These are phyloP conservation scores for Colletotrichum melonis DNA, from an alignment of 2,329 filamentous ascomycete genomes.

Conservation along the genomic window DNA sequence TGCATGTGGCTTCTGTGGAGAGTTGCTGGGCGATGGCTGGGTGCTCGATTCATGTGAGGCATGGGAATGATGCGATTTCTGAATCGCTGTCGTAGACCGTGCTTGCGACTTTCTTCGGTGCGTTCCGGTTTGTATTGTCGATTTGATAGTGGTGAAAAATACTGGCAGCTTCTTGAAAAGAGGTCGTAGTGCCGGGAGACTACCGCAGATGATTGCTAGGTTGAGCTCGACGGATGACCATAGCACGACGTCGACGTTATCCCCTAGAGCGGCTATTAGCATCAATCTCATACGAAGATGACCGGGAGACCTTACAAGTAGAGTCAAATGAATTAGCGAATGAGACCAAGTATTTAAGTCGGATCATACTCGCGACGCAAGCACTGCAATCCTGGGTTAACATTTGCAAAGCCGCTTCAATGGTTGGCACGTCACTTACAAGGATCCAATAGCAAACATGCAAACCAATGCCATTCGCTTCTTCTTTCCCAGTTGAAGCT, in stretches of 20 bases:
- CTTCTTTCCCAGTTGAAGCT: constrained; percentile 18
- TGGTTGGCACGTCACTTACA: constrained; percentile 1
- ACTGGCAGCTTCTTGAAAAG: constrained; percentile 38
- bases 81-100: not conserved
- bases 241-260: constrained; percentile 43
- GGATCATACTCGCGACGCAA: constrained; percentile 36
- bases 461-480: constrained; percentile 30
- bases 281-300: not conserved
- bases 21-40: not conserved
- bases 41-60: not conserved
- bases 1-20: not conserved
- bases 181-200: constrained; percentile 53
- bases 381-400: constrained; percentile 20
- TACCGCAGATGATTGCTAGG: constrained; percentile 55
- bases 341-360: constrained; percentile 33
- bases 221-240: constrained; percentile 47
- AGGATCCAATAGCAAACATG: constrained; percentile 36
- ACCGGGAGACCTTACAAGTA: not conserved
- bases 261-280: constrained; percentile 32
- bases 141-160: not conserved
- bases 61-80: not conserved
- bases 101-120: not conserved
- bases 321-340: constrained; percentile 25
- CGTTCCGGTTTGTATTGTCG: not conserved
- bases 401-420: not conserved